Base-by-base conservation (phyloP, 2,329 filamentous ascomycete species). In the Aspergillus tubingensis region DNA sequence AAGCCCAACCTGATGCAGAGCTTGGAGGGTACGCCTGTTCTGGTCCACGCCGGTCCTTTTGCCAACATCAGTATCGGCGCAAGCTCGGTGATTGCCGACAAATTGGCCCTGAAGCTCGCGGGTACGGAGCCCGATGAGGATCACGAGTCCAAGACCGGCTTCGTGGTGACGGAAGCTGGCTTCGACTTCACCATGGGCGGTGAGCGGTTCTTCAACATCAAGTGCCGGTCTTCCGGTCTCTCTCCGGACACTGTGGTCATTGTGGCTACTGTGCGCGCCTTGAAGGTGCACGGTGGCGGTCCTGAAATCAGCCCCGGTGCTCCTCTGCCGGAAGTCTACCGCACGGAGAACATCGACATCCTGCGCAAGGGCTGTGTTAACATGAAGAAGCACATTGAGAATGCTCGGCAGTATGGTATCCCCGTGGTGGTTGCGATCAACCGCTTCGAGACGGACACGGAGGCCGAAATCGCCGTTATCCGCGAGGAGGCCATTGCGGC, bases 111-210 rank as follows among this genome's bases (percentile, higher is more conserved):
- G 66, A 99, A 99, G 84, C 88, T 99, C 65, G 91, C 92, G 4
- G 95, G 95, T 72, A 97, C 94, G 1, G 95, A 99, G 79, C 85
- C 88, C 5, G 94, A 96, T 66, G 95, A 98, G 81, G 86, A 96
- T 70, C 86, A 93, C 72, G 82, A 87, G 54, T 82, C 88, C 68
- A 94, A 95, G 83, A 86, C 91, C 30, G 95, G 95, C 8, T 98
- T 95, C 70, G 94, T 97, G 21, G 88, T 99, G 39, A 99, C 95
- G 1, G 95, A 99, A 78, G 94, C 95, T 56, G 95, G 95, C 8
- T 99, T 99, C 77, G 95, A 99, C 79, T 99, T 99, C 81, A 98
- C 95, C 71, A 99, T 99, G 95, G 95, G 95, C 66, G 95, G 95
- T 65, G 95, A 99, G 84, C 90, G 95, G 55, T 99, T 99, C 85